Evolutionary conservation across 2,329 filamentous ascomycete genomes (phyloP).

Genomic region (Hypoxylon sp.): DNA sequence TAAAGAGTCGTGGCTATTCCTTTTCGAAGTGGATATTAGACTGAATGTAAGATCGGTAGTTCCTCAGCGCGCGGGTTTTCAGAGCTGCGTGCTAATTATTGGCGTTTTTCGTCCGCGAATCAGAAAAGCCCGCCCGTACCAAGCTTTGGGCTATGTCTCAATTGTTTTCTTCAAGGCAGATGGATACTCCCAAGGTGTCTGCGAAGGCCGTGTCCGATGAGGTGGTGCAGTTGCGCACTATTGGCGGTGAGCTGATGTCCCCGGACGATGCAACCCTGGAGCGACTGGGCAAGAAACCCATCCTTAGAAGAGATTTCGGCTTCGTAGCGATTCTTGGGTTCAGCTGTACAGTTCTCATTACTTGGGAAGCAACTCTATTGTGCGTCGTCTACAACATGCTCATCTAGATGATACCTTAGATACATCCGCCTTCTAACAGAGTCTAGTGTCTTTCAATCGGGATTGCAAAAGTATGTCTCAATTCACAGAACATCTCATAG

Average conservation of each 20-base stretch:
- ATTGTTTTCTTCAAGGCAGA: background rate
- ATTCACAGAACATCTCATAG: background rate
- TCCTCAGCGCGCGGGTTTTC: background rate
- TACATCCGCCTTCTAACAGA: background rate
- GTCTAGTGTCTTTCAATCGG: background rate
- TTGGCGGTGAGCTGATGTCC: background rate
- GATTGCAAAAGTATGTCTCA: background rate
- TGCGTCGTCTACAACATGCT: slow-evolving; percentile 23
- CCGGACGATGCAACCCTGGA: background rate
- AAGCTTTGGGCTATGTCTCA: background rate
- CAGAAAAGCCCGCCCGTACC: background rate
- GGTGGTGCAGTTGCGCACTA: slow-evolving; percentile 3
- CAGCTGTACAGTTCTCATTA: slow-evolving; percentile 48
- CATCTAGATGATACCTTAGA: background rate
- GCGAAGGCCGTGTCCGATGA: background rate
- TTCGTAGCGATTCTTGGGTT: slow-evolving; percentile 48
- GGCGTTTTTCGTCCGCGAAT: background rate
- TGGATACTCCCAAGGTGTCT: background rate
- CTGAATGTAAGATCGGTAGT: background rate
- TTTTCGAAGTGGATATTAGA: background rate
- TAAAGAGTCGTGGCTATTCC: background rate
- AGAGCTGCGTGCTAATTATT: background rate
- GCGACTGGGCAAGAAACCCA: slow-evolving; percentile 38
- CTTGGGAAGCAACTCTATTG: slow-evolving; percentile 48
- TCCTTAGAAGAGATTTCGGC: slow-evolving; percentile 47